phyloP scores from a whole-genome alignment of 2,329 filamentous ascomycete genomes.

The Elsinoe arachidis region DNA sequence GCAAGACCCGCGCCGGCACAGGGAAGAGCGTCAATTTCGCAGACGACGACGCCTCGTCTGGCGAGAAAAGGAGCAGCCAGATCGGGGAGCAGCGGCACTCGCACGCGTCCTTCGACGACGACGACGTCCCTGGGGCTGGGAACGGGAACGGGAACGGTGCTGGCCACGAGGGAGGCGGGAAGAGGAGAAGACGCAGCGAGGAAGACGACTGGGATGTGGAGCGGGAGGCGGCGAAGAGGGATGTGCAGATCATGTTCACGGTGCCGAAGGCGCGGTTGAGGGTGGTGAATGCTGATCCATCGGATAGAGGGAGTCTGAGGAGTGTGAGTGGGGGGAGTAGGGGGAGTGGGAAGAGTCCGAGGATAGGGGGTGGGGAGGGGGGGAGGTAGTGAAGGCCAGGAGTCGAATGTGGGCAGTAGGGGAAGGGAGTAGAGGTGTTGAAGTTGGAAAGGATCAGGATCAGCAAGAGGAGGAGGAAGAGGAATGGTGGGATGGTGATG shows the following conservation, averaged over 20 bases:
- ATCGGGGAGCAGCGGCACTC: constrained; percentile 56
- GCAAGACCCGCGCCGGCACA: constrained; percentile 25
- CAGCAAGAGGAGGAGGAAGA: background rate
- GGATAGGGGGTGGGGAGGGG: background rate
- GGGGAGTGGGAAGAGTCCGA: constrained; percentile 1
- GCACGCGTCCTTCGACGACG: constrained; percentile 54
- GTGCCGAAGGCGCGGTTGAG: constrained; percentile 77
- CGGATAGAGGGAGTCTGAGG: constrained; percentile 29
- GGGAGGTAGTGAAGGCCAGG: background rate
- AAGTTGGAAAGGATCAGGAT: background rate
- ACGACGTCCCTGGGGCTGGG: constrained; percentile 21
- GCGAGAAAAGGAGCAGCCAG: background rate
- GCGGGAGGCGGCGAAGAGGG: constrained; percentile 36
- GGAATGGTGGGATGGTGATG: too few relatives aligned
- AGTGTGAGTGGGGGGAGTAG: constrained; percentile 25
- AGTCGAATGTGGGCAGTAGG: background rate
- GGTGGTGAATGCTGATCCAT: constrained; percentile 73
- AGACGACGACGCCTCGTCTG: background rate
- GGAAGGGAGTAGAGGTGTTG: background rate
- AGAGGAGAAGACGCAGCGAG: constrained; percentile 23
- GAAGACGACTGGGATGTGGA: constrained; percentile 46
- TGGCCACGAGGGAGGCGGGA: background rate
- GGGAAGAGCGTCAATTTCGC: constrained; percentile 45
- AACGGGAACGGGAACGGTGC: constrained; percentile 14
- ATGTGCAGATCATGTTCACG: constrained; percentile 70